Evolutionary conservation across 2,329 filamentous ascomycete genomes (phyloP), one percentile per base, ranked within the genome.

Genomic region (Trichophyton verrucosum): DNA sequence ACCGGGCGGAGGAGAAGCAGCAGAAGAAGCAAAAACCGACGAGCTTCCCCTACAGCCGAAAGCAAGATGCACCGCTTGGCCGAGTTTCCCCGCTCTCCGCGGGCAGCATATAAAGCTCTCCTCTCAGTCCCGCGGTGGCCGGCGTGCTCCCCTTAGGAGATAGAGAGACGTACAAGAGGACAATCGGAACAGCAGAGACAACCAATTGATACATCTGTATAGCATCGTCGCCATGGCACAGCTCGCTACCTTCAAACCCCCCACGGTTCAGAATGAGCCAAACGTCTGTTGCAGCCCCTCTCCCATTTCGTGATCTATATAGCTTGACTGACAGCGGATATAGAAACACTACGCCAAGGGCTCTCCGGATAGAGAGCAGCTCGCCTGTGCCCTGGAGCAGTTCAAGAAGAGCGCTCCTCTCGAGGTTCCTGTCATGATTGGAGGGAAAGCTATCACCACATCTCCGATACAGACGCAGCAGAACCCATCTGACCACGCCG

Each of bases 291-390:
- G 3, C n/a, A 44, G 11, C 38, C 40, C 15, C 58, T 33, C 9
- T 46, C 36, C 27, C 20, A 22, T 38, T 33, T 57, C 2, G 20
- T 62, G 15, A 17, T 3, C 11, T 30, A 61, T 49, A 58, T 17
- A 62, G 59, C 57, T 3, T 24, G 36, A 38, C 44, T 33, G 22
- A 57, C 40, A 62, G 65, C 27, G 60, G 1, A 3, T 13, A 61
- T 68, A 96, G 91, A 88, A 95, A 78, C 87, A 92, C 75, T 99
- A 96, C 73, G 81, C 81, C 65, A 94, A 94, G 74, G 89, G 86
- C 63, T 94, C 91, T 1, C 75, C 84, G 24, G 88, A 96, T 71
- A 83, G 92, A 63, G 82, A 86, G 68, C 86, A 85, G 65, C 82
- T 99, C 58, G 82, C 84, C 56, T 83, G 86, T 56, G 89, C 91